Evolutionary conservation across 2,329 filamentous ascomycete genomes (phyloP).

Genomic region (Stachybotrys echinatus): DNA sequence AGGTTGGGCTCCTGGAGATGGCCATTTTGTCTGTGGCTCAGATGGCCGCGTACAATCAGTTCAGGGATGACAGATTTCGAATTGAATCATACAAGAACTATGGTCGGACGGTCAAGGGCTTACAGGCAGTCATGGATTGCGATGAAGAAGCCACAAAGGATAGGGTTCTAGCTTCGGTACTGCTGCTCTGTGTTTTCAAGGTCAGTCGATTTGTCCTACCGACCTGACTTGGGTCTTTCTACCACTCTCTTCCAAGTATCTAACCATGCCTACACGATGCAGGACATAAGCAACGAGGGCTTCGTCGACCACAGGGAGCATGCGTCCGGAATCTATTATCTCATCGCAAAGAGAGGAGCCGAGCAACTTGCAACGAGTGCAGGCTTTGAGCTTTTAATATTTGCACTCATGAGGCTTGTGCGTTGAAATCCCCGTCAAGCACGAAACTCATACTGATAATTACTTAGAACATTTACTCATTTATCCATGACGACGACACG

Average conservation of each 20-base stretch:
- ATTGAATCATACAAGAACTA: slow-evolving; percentile 22
- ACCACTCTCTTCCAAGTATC: too few species aligned
- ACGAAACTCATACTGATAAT: too few species aligned
- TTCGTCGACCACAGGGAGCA: slow-evolving; percentile 22
- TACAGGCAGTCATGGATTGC: slow-evolving; percentile 19
- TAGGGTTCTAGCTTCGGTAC: slow-evolving; percentile 21
- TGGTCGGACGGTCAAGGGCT: slow-evolving; percentile 17
- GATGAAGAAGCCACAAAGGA: slow-evolving; percentile 20
- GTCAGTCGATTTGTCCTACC: slow-evolving; percentile 6
- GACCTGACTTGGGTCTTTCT: slow-evolving; percentile 2
- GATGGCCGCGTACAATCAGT: slow-evolving; percentile 26
- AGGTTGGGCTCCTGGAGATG: slow-evolving; percentile 20
- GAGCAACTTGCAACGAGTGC: slow-evolving; percentile 21
- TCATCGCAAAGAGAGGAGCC: slow-evolving; percentile 22
- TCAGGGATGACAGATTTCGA: slow-evolving; percentile 19
- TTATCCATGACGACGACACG: slow-evolving; percentile 20
- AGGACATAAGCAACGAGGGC: slow-evolving; percentile 25
- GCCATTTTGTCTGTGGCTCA: slow-evolving; percentile 27
- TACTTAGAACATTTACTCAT: slow-evolving; percentile 24
- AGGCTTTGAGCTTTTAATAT: slow-evolving; percentile 22
- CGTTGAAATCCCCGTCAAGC: too few species aligned
- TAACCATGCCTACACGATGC: too few species aligned
- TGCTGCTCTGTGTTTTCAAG: slow-evolving; percentile 25
- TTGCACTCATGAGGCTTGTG: slow-evolving; percentile 23
- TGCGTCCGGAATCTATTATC: slow-evolving; percentile 24